Evolutionary conservation across 208 protist genomes (phyloP), one percentile per base, ranked within the genome.

Genomic region (Leptomonas seymouri): DNA sequence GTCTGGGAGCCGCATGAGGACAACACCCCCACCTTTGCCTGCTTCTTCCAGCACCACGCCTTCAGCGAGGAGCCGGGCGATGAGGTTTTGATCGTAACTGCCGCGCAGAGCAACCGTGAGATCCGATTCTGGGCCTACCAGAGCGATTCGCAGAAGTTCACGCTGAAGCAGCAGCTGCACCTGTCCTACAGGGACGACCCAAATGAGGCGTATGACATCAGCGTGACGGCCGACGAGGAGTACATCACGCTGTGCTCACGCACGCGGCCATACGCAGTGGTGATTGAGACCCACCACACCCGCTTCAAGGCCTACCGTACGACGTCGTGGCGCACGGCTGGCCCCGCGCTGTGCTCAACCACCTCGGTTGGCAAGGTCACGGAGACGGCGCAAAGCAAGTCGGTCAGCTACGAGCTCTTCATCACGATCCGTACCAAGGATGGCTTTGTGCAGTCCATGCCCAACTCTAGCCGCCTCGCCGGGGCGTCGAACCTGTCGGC

Each of bases 221-320:
- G 79, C 57, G 76, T 91, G 54, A 92, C 87, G n/a, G 81, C 86
- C 1, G 71, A 77, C 36, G 89, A 97, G 67, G 92, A 97, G 69
- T 97, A 97, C 72, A 91, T 97, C 57, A 93, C 82, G n/a, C 79
- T 97, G 14, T 77, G 76, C 45, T 92, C 89, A n/a, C 78, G 75
- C 39, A 78, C 80, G 11, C 57, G 76, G 44, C 53, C 82, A 20
- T 80, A 86, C 58, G 87, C 86, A 5, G 87, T 97, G 2, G 89
- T 95, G 21, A 82, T 93, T 30, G 86, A 97, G 70, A 80, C 84
- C 28, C 81, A 95, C 68, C 85, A 85, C 53, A 85, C 63, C n/a
- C 74, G 75, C 31, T 87, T 97, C 57, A 92, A 91, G 68, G 75
- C 85, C 20, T 77, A 89, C 62, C 85, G 84, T 48, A 79, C 93